These are phyloP conservation scores for Taphrina confusa DNA, from an alignment of 1,139 yeast genomes.

Conservation along the genomic window DNA sequence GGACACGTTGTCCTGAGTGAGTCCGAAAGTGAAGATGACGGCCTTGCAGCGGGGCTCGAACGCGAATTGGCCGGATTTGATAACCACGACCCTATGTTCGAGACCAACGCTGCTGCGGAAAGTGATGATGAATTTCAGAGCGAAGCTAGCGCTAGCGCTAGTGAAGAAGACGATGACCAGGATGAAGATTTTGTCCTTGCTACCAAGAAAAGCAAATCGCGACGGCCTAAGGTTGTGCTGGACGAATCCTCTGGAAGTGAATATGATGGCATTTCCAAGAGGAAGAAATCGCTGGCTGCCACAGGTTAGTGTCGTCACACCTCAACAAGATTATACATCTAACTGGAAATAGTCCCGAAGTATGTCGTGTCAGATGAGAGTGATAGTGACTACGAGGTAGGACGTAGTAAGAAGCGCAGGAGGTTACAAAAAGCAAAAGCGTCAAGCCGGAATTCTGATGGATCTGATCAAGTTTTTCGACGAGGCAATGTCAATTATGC, in stretches of 20 bases:
- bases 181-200: constrained; percentile 22
- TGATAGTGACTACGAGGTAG: constrained; percentile 26
- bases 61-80: constrained; percentile 4
- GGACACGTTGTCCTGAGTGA: not conserved
- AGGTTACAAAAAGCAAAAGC: constrained; percentile 2
- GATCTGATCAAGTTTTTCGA: constrained; percentile 17
- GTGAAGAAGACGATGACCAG: constrained; percentile 7
- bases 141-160: not conserved
- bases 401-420: constrained; percentile 23
- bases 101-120: constrained; percentile 10
- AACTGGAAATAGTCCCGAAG: not conserved
- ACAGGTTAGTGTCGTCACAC: not conserved
- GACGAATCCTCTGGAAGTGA: constrained; percentile 26
- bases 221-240: constrained; percentile 1
- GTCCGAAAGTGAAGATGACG: constrained; percentile 10
- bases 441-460: constrained; percentile 6
- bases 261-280: not conserved
- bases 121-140: not conserved
- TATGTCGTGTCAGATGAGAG: constrained; percentile 8
- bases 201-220: constrained; percentile 3
- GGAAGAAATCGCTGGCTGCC: not conserved
- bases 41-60: constrained; percentile 14
- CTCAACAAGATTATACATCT: not conserved
- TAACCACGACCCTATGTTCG: not conserved
- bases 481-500: constrained; percentile 25